Base-by-base conservation (phyloP, 192 early-diverging fungal genomes). In the Phycomyces blakesleeanus region DNA sequence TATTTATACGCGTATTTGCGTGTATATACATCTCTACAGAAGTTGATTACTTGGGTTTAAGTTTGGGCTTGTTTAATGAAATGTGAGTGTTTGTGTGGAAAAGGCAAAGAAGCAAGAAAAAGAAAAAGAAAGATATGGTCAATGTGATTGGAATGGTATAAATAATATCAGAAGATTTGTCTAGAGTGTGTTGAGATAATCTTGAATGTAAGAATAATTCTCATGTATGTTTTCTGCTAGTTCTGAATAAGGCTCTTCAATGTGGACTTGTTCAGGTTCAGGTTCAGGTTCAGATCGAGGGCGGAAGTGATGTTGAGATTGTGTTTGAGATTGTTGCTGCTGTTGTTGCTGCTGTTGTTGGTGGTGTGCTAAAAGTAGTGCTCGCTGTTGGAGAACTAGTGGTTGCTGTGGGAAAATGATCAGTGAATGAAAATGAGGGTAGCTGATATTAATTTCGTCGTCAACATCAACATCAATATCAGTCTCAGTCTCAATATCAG, bases 121-220 rank as follows among this genome's bases (percentile, higher is more conserved):
- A 41, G 40, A 6, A 41, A 10, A 6, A 6, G 6, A 6, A 41
- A 41, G 40, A 41, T 41, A 41, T 41, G 8, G 6, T 41, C 40
- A 10, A 10, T 41, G 8, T 41, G 6, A 6, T 41, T 41, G 6
- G 40, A 47, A 14, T 18, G 18, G 18, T 47, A 47, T n/a, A n/a
- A 7, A 47, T 47, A 47, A 47, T 6, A 47, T 6, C 3, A 41
- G 44, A 47, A 47, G 29, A 2, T 5, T 34, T 2, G 29, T 34
- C 44, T 47, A 47, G 12, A 18, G 15, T 29, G 54, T 27, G 40
- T 53, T 20, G n/a, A 63, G n/a, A 24, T 63, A 63, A 14, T 63
- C 29, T 20, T 63, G 61, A 25, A 63, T 63, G n/a, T 54, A 63
- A 41, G 14, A n/a, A 25, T 63, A 63, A 16, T 51, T 63, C 51